Conservation (phyloP, 192 early-diverging fungal genomes). For the Spinellus fusiger region DNA sequence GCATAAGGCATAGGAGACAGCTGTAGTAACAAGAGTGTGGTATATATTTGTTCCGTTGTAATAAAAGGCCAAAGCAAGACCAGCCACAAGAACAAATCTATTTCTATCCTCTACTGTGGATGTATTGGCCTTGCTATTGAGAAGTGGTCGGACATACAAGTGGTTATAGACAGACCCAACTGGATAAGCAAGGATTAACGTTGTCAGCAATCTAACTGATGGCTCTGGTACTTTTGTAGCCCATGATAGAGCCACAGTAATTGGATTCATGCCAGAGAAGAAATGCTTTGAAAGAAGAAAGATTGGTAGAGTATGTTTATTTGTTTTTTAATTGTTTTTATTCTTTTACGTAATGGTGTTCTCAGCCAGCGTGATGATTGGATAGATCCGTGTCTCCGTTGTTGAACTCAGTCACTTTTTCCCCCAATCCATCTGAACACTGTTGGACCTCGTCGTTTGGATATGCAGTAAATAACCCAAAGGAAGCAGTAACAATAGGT, state of each 20-base stretch:
- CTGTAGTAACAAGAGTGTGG: slow-evolving; percentile 43
- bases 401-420: no score
- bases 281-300: neutral
- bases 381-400: no score
- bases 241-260: slow-evolving; percentile 2
- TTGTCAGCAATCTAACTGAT: slow-evolving; percentile 39
- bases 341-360: no score
- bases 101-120: slow-evolving; percentile 41
- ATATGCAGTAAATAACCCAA: no score
- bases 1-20: slow-evolving; percentile 39
- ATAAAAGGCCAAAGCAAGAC: slow-evolving; percentile 40
- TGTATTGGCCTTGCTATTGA: slow-evolving; percentile 4
- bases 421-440: no score
- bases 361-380: no score
- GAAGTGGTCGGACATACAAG: slow-evolving; percentile 34
- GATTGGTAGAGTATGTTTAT: neutral
- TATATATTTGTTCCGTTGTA: slow-evolving; percentile 42
- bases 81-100: slow-evolving; percentile 35
- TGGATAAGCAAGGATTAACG: slow-evolving; percentile 41
- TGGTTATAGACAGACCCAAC: slow-evolving; percentile 41
- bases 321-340: neutral
- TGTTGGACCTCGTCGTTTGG: no score
- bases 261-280: slow-evolving; percentile 4
- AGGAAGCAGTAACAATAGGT: no score
- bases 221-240: slow-evolving; percentile 47